Evolutionary conservation across 2,329 filamentous ascomycete genomes (phyloP).

Genomic region (Keithomyces neogunnii): DNA sequence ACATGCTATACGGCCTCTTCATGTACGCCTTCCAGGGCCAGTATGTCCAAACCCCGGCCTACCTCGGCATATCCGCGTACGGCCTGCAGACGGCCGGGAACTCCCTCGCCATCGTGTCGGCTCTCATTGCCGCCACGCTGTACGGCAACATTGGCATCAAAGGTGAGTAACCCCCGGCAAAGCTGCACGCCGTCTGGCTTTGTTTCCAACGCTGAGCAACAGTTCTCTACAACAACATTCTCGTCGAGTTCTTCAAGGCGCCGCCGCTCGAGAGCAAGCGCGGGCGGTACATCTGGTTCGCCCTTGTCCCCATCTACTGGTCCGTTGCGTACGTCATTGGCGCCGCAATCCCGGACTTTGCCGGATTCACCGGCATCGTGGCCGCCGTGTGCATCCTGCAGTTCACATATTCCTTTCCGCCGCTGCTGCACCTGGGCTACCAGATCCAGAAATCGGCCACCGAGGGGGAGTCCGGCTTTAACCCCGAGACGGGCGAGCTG

Average conservation of each 20-base stretch:
- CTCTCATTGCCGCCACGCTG: slow-evolving; percentile 35
- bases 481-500: not conserved
- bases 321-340: slow-evolving; percentile 43
- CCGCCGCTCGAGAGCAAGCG: slow-evolving; percentile 35
- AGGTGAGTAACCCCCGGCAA: not conserved
- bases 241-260: slow-evolving; percentile 37
- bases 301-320: slow-evolving; percentile 48
- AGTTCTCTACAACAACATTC: slow-evolving; percentile 42
- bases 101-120: slow-evolving; percentile 30
- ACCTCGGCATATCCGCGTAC: slow-evolving; percentile 32
- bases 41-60: slow-evolving; percentile 34
- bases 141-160: slow-evolving; percentile 47
- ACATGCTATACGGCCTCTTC: slow-evolving; percentile 31
- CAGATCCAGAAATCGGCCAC: slow-evolving; percentile 9
- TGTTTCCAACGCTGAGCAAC: not conserved
- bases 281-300: slow-evolving; percentile 42
- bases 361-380: slow-evolving; percentile 37
- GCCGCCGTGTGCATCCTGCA: slow-evolving; percentile 46
- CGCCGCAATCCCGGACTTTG: slow-evolving; percentile 44
- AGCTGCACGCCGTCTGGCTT: too few species aligned
- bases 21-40: slow-evolving; percentile 31
- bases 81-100: slow-evolving; percentile 35
- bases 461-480: slow-evolving; percentile 6
- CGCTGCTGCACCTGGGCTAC: slow-evolving; percentile 15
- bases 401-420: slow-evolving; percentile 51